Evolutionary conservation across 352 stramenopile genomes (phyloP).

Genomic region (Lagenidium giganteum): DNA sequence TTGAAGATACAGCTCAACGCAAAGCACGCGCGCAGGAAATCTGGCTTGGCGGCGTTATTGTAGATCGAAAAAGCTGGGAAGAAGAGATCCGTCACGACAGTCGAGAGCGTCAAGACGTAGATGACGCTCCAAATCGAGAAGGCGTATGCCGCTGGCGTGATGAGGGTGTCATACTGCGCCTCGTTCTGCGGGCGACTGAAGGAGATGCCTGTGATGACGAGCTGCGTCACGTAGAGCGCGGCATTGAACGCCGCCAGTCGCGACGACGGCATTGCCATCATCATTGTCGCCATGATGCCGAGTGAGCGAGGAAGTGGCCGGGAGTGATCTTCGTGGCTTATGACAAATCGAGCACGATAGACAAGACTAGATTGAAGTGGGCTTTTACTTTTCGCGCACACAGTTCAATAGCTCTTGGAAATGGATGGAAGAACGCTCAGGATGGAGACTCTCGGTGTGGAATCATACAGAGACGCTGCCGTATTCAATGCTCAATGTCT

Average conservation of each 20-base stretch:
- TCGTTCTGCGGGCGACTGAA: constrained; percentile 23
- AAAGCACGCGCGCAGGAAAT: constrained; percentile 47
- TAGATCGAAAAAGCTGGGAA: constrained; percentile 44
- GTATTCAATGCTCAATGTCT: constrained; percentile 9
- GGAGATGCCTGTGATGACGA: constrained; percentile 35
- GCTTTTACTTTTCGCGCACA: no score
- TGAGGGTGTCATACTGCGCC: constrained; percentile 31
- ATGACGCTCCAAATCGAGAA: constrained; percentile 71
- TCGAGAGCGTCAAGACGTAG: constrained; percentile 44
- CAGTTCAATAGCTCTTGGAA: no score
- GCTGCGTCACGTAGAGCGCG: constrained; percentile 45
- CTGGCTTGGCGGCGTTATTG: constrained; percentile 31
- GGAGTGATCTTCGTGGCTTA: no score
- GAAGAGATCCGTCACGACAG: constrained; percentile 51
- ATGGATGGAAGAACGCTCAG: not conserved
- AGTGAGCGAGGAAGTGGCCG: no score
- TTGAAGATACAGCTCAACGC: constrained; percentile 44
- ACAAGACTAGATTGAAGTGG: no score
- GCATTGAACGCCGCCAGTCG: constrained; percentile 45
- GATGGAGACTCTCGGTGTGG: not conserved
- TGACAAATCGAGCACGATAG: no score
- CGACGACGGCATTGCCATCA: constrained; percentile 1
- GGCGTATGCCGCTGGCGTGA: constrained; percentile 44
- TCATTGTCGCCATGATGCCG: no score
- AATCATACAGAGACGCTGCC: not conserved